phyloP scores from a whole-genome alignment of 139 green algal genomes.

The Coelastrella sp. region DNA sequence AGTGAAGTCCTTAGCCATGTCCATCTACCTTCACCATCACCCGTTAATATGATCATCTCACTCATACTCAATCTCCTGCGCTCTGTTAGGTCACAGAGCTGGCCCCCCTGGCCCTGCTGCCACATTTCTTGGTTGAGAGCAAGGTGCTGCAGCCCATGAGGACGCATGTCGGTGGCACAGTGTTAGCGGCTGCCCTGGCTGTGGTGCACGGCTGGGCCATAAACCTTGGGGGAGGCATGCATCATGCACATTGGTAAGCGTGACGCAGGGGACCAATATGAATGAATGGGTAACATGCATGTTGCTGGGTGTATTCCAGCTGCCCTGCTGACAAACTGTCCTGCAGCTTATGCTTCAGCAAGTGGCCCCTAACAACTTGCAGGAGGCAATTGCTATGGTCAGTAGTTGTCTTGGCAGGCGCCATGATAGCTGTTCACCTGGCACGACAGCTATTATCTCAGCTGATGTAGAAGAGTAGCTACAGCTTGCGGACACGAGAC shows the following conservation, averaged over 20 bases:
- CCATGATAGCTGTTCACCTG: too few relatives aligned
- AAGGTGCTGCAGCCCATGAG: slow-evolving; percentile 51
- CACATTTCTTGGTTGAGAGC: slow-evolving; percentile 27
- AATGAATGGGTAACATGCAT: neutral
- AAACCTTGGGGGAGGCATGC: slow-evolving; percentile 87
- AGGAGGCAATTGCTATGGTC: too few relatives aligned
- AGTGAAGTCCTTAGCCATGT: too few relatives aligned
- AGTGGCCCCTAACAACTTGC: too few relatives aligned
- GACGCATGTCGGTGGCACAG: slow-evolving; percentile 69
- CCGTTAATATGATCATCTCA: neutral
- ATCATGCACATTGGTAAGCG: slow-evolving; percentile 67
- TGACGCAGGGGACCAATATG: neutral
- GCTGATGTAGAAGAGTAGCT: too few relatives aligned
- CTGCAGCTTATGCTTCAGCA: too few relatives aligned
- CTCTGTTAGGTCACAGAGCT: slow-evolving; percentile 76
- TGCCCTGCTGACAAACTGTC: neutral
- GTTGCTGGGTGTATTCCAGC: neutral
- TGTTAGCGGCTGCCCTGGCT: slow-evolving; percentile 78
- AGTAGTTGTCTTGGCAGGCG: too few relatives aligned
- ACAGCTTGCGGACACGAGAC: too few relatives aligned
- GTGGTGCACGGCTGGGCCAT: slow-evolving; percentile 82
- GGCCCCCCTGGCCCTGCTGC: slow-evolving; percentile 68
- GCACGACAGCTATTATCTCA: too few relatives aligned
- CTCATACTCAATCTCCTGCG: neutral
- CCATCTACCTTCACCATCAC: neutral